Percentiles rank a stretch among this genome's conserved stretches.
Conservation (phyloP, 2,329 filamentous ascomycete species). For the Colletotrichum scovillei region DNA sequence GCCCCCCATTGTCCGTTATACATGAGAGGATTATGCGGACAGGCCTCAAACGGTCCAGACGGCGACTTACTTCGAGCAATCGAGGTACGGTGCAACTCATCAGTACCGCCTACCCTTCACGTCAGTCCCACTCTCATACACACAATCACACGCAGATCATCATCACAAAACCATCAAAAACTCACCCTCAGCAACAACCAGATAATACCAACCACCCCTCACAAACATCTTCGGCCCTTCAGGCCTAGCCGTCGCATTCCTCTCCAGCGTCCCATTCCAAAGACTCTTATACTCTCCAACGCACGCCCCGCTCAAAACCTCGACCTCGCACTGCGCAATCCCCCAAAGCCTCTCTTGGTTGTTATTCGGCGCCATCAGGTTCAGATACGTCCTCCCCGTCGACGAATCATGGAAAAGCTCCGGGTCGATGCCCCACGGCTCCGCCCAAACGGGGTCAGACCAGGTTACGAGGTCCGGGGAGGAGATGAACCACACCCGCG, state of each 20-base stretch:
- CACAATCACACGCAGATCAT: background rate
- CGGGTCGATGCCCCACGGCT: constrained; percentile 31
- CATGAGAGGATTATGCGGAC: constrained; percentile 49
- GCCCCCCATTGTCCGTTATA: constrained; percentile 34
- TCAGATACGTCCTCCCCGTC: constrained; percentile 36
- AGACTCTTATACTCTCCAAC: constrained; percentile 34
- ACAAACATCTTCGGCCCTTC: constrained; percentile 35
- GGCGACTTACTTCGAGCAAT: constrained; percentile 48
- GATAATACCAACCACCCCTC: constrained; percentile 13
- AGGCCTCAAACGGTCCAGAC: constrained; percentile 50
- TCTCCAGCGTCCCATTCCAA: constrained; percentile 39
- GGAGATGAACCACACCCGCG: constrained; percentile 41
- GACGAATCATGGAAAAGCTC: constrained; percentile 34
- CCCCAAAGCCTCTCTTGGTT: constrained; percentile 38
- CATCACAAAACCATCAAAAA: background rate
- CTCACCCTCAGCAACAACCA: constrained; percentile 23
- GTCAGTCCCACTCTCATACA: background rate
- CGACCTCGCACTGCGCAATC: constrained; percentile 37
- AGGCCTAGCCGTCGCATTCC: constrained; percentile 29
- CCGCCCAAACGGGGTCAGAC: constrained; percentile 24
- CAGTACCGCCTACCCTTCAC: constrained; percentile 51
- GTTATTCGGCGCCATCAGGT: constrained; percentile 38
- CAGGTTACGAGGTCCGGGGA: constrained; percentile 35
- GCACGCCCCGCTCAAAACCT: constrained; percentile 34
- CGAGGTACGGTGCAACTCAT: constrained; percentile 48